phyloP scores from a whole-genome alignment of 73 alveolate genomes.

The Blepharisma stoltei region DNA sequence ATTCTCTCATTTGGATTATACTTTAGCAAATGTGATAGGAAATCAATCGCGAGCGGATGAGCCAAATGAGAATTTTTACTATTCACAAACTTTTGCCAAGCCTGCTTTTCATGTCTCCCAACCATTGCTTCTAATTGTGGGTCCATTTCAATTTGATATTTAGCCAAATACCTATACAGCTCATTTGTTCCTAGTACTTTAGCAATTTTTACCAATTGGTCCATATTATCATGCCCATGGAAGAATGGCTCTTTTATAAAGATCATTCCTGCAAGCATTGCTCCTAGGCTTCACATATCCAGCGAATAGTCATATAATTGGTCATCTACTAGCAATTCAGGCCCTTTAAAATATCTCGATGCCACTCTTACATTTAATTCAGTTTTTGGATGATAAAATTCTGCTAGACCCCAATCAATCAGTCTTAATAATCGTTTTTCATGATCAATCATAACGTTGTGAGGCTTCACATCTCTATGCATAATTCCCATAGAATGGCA shows the following conservation, averaged over 20 bases:
- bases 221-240: conserved; percentile 95
- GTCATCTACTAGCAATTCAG: conserved; percentile 87
- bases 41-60: conserved; percentile 1
- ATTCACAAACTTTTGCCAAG: conserved; percentile 10
- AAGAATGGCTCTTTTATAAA: conserved; percentile 95
- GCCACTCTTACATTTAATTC: conserved; percentile 97
- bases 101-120: conserved; percentile 35
- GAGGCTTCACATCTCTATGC: conserved; percentile 98
- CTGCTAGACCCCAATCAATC: conserved; percentile 99
- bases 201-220: conserved; percentile 92
- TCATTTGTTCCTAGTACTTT: conserved; percentile 93
- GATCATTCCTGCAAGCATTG: conserved; percentile 93
- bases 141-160: conserved; percentile 55
- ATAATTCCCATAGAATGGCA: conserved; percentile 95
- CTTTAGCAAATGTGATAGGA: not conserved
- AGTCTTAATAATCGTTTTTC: conserved; percentile 76
- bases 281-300: conserved; percentile 91
- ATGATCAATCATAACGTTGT: conserved; percentile 94
- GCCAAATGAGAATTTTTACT: not conserved
- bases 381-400: conserved; percentile 88
- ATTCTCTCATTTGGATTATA: conserved; percentile 70
- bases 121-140: conserved; percentile 53
- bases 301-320: conserved; percentile 77
- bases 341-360: conserved; percentile 95
- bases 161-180: conserved; percentile 37